Evolutionary conservation across 2,329 filamentous ascomycete genomes (phyloP).

Genomic region (Alternaria novae-zelandiae): DNA sequence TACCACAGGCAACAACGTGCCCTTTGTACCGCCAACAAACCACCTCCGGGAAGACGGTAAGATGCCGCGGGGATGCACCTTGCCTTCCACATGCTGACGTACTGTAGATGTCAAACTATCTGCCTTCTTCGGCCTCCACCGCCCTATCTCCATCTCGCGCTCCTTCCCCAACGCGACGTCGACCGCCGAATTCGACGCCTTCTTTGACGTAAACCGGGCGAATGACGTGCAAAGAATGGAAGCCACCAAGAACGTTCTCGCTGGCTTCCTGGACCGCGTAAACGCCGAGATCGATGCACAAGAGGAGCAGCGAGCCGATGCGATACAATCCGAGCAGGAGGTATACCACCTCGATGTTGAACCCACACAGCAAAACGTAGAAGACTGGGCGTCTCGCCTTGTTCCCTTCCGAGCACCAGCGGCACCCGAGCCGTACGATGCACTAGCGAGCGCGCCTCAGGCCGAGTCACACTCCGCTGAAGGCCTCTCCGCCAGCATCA

Average conservation of each 20-base stretch:
- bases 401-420: slow-evolving; percentile 87
- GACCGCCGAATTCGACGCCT: slow-evolving; percentile 78
- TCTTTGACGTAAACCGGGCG: slow-evolving; percentile 70
- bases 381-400: slow-evolving; percentile 59
- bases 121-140: slow-evolving; percentile 93
- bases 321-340: slow-evolving; percentile 44
- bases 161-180: slow-evolving; percentile 70
- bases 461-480: slow-evolving; percentile 19
- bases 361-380: slow-evolving; percentile 43
- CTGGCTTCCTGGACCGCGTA: slow-evolving; percentile 48
- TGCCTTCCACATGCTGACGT: slow-evolving; percentile 16
- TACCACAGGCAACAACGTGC: slow-evolving; percentile 54
- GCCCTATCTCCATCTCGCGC: slow-evolving; percentile 79
- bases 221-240: slow-evolving; percentile 56
- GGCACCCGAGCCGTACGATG: slow-evolving; percentile 67
- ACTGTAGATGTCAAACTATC: slow-evolving; percentile 82
- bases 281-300: slow-evolving; percentile 42
- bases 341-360: slow-evolving; percentile 41
- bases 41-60: slow-evolving; percentile 72
- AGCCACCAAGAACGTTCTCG: slow-evolving; percentile 55
- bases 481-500: slow-evolving; percentile 35
- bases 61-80: neutral
- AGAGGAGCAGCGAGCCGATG: slow-evolving; percentile 48
- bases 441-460: slow-evolving; percentile 34
- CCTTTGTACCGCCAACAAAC: slow-evolving; percentile 76